Base-by-base conservation (phyloP, 2,329 filamentous ascomycete genomes). In the Aspergillus persii region DNA sequence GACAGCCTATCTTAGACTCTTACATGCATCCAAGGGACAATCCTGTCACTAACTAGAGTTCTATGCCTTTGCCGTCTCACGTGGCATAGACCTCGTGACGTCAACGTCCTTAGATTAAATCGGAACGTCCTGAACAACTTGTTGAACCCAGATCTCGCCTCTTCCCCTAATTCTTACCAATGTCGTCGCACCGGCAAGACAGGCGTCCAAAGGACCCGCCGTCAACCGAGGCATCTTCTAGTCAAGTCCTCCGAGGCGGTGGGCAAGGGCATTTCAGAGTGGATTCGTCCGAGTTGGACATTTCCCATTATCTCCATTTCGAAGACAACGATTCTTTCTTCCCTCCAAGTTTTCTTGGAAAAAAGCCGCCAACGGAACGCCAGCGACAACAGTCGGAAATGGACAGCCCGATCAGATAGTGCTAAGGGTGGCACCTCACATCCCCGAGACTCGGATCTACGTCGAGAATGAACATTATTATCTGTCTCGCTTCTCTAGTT, bases 291-390 rank as follows among this genome's bases (percentile, higher is more conserved):
- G 58, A 69, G 26, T 63, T 66, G 4, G 63, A 69, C 26, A 26
- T 72, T 18, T 67, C 68, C 30, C 71, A 75, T 63, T 66, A 69
- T 59, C 71, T 74, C 18, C 68, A 73, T 54, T 75, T 70, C 30
- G 71, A 75, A 58, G 72, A 75, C 50, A 74, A 75, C 50, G 69
- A 70, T 36, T 64, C 66, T 54, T 75, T 75, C 58, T 75, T 75
- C 48, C 70, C 71, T 29, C 71, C 71, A 3, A 63, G 49, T 41
- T 67, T 67, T 66, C 57, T 72, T 7, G 69, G 69, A 2, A 64
- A 70, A 53, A 61, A 66, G 7, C 54, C 41, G 12, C 58, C 48
- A 26, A 44, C 26, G 3, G 50, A 54, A 48, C 31, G 27, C 15
- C 39, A 46, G 39, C 18, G 46, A 41, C 41, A 26, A 23, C 12